Evolutionary conservation across 495 filamentous ascomycete species (phyloP).

Genomic region (Cercophora scortea): DNA sequence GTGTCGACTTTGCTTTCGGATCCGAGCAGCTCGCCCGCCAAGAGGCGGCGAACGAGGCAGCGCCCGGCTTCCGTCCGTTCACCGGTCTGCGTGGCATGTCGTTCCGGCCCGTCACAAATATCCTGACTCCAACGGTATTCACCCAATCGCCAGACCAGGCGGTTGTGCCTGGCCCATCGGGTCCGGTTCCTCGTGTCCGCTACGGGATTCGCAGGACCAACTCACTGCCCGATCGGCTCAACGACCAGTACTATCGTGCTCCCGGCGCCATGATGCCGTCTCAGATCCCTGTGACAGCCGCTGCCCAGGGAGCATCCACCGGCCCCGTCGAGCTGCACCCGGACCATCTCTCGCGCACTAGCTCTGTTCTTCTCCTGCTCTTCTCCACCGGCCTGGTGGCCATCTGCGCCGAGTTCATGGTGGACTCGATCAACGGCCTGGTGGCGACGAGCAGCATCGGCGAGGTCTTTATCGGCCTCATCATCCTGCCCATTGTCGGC

Average conservation of each 20-base stretch:
- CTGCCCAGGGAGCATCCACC: conserved; percentile 22
- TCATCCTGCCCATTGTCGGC: conserved; percentile 83
- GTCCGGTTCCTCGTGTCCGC: conserved; percentile 44
- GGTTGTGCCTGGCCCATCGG: conserved; percentile 16
- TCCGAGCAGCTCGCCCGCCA: conserved; percentile 7
- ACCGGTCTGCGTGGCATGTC: conserved; percentile 34
- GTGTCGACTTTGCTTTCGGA: conserved; percentile 40
- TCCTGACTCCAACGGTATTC: conserved; percentile 38
- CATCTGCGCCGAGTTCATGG: conserved; percentile 80
- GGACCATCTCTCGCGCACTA: conserved; percentile 59
- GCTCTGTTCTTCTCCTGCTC: conserved; percentile 56
- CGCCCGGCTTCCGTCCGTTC: conserved; percentile 24
- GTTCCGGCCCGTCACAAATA: conserved; percentile 34
- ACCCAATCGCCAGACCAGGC: conserved; percentile 20
- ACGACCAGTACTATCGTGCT: conserved; percentile 35
- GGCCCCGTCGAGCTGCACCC: conserved; percentile 37
- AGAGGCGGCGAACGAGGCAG: conserved; percentile 27
- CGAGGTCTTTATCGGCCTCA: conserved; percentile 79
- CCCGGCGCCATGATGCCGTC: conserved; percentile 35
- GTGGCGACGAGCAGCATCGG: conserved; percentile 53
- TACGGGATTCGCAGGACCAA: conserved; percentile 66
- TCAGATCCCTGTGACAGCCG: conserved; percentile 26
- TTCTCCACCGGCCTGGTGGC: conserved; percentile 74
- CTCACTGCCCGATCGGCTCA: conserved; percentile 67
- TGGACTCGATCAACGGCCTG: conserved; percentile 69